phyloP scores from a whole-genome alignment of 1,284 basidiomycete genomes.

The Ceratobasidium sp. region DNA sequence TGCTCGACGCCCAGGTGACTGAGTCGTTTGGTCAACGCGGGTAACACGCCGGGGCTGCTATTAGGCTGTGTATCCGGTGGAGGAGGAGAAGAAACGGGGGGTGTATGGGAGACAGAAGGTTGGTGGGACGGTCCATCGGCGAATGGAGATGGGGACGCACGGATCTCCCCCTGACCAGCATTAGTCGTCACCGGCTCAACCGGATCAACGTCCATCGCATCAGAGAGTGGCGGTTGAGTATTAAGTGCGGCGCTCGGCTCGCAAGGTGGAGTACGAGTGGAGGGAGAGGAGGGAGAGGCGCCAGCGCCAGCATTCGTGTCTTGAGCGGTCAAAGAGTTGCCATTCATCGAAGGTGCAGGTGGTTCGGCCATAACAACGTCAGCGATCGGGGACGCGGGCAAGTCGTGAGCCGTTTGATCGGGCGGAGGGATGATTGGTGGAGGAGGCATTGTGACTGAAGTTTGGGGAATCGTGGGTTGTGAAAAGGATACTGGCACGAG shows the following conservation, averaged over 20 bases:
- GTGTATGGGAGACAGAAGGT: conserved; percentile 12
- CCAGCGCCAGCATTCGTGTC: too few species aligned
- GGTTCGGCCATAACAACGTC: conserved; percentile 21
- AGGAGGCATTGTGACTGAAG: background rate
- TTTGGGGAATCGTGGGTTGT: too few species aligned
- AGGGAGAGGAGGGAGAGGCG: background rate
- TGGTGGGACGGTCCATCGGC: conserved; percentile 7
- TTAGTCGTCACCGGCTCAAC: background rate
- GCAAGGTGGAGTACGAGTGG: background rate
- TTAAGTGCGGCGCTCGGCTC: background rate
- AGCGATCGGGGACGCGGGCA: background rate
- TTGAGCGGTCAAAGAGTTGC: background rate
- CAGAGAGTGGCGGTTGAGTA: background rate
- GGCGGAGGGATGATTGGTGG: background rate
- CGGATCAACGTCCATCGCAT: conserved; percentile 36
- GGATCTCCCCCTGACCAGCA: conserved; percentile 1
- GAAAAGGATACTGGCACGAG: too few species aligned
- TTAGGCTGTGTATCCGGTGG: background rate
- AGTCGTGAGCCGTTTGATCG: background rate
- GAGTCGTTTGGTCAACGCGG: conserved; percentile 13
- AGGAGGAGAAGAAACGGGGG: background rate
- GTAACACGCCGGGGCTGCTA: conserved; percentile 24
- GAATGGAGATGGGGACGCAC: conserved; percentile 7
- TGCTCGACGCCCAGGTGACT: conserved; percentile 13
- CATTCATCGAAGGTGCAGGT: background rate